Conservation (phyloP, 768 basidiomycete genomes). For the Candolleomyces aberdarensis region DNA sequence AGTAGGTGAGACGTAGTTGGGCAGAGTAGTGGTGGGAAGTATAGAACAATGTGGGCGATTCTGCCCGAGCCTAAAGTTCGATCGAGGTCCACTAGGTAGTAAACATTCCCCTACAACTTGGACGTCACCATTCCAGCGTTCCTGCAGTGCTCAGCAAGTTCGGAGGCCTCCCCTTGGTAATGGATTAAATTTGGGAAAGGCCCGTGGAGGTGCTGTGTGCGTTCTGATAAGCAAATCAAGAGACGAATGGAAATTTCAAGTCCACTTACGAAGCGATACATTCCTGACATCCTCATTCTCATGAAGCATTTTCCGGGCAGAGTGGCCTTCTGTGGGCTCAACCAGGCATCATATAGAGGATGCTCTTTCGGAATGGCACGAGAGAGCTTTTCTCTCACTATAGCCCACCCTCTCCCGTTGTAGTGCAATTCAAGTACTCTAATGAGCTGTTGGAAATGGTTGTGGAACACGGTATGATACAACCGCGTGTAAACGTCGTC, state of each 20-base stretch:
- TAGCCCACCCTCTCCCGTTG: conserved; percentile 49
- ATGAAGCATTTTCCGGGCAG: conserved; percentile 55
- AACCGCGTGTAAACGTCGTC: conserved; percentile 56
- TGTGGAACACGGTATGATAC: conserved; percentile 59
- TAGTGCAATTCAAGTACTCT: conserved; percentile 57
- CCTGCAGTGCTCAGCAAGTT: not conserved
- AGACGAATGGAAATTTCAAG: not conserved
- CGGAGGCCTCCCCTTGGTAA: conserved; percentile 34
- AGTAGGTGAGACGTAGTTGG: no score
- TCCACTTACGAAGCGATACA: conserved; percentile 51
- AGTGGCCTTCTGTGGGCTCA: conserved; percentile 43
- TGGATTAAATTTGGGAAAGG: conserved; percentile 56
- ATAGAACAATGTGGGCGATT: no score
- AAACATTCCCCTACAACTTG: no score
- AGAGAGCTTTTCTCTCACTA: conserved; percentile 44
- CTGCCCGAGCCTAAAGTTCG: no score
- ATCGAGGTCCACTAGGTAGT: no score
- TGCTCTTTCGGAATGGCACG: conserved; percentile 44
- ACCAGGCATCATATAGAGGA: conserved; percentile 47
- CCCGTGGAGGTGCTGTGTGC: conserved; percentile 45
- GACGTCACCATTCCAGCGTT: no score
- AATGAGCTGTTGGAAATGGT: conserved; percentile 58
- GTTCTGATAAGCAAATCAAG: not conserved
- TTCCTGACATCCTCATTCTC: conserved; percentile 54
- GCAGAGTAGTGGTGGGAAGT: no score